Base-by-base conservation (phyloP, 495 filamentous ascomycete genomes). In the Annulohypoxylon maeteangense region DNA sequence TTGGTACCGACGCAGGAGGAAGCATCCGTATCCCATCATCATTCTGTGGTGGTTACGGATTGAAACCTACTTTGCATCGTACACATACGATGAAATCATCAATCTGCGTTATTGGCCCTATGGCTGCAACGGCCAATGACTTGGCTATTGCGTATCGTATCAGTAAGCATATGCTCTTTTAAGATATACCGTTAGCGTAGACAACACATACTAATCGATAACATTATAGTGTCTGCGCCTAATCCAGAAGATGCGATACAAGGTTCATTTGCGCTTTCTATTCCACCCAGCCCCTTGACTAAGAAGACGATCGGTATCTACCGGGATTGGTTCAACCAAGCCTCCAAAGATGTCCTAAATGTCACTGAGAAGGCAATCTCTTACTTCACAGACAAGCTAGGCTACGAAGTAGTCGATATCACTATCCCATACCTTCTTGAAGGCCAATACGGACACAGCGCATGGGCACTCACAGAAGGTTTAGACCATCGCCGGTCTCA, bases 1-100 rank as follows among this genome's bases (percentile, higher is more conserved):
- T 97, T 7, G 95, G 93, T 32, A 90, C 91, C 2, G 95, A 98
- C 76, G 92, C 93, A 7, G 94, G 95, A 22, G 95, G 95, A 54
- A 93, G 90, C 61, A 89, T 97, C 61, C 88, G 95, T 8, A 88
- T 97, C 56, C 95, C 95, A 0, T 81, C 92, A 0, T 86, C 88
- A 23, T 97, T 91, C 80, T 96, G 93, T 76, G 95, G 95, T 34
- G 81, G 93, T 16, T 98, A 91, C 81, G 95, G 95, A 12, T 86
- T 98, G 34, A 98, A 98, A 76, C 87, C 94, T 0, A 90, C 88
- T 4, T 90, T 97, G 70, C 86, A 90, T 71, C 88, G 95, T n/a
- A 83, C 93, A 12, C 38, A 42, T 36, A 78, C 83, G 10, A 86
- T 85, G 66, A 90, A 87, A 23, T 85, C 86, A 3, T 88, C 86